Base-by-base conservation (phyloP, 345 rosid species). In the Conringia planisiliqua region DNA sequence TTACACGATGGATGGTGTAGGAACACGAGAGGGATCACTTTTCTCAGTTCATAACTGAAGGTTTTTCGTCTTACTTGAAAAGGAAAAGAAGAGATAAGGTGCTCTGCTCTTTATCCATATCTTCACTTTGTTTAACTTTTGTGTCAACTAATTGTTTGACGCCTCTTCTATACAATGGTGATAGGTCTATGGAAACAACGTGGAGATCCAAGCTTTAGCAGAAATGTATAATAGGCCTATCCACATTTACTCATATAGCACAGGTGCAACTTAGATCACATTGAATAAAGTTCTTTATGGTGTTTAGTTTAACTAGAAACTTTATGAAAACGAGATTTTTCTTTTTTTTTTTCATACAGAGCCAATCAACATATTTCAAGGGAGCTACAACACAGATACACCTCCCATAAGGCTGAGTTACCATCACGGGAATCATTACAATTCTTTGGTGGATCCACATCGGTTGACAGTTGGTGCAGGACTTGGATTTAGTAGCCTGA, bases 61-160 rank as follows among this genome's bases (percentile, higher is more conserved):
- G 96, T 33, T 89, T 90, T 82, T 87, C 91, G 38, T 87, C 95
- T 71, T 96, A 96, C 79, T 88, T 96, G 79, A 89, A 89, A 83
- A 84, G 99, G 89, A 96, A 96, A 80, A 89, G 97, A 85, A 88
- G 96, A 81, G 93, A 96, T 76, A 92, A 92, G 99, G 99, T 92
- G 84, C 61, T 50, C 30, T 62, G 20, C 50, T 54, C 62, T 73
- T 73, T 46, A 27, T 46, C 29, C 20, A 43, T 52, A 33, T 27
- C 44, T 38, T 55, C 22, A 7, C 39, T 14, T 42, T 35, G 54
- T n/a, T 22, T 29, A 38, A 39, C 52, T 55, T 43, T 56, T 60
- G 9, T 33, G 52, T 50, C 55, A 67, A 27, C 42, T 57, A 40
- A 27, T 35, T 32, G 54, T 26, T 17, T 72, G 27, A 60, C 44